phyloP scores from a whole-genome alignment of 495 filamentous ascomycete genomes.

The Penicillium chermesinum region DNA sequence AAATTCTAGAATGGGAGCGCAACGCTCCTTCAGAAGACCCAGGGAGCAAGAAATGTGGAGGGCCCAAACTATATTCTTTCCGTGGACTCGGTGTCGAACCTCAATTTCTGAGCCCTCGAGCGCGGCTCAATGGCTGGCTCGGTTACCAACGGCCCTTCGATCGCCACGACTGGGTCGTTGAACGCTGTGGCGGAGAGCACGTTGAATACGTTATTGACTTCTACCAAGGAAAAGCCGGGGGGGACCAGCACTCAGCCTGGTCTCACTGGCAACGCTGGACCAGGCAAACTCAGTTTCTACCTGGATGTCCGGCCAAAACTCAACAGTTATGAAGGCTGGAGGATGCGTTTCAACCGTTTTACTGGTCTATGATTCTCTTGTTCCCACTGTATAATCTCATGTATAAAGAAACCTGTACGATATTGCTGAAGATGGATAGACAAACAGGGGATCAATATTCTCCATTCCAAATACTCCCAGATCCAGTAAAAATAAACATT shows the following conservation, averaged over 20 bases:
- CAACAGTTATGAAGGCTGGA: constrained; percentile 83
- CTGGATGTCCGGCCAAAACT: constrained; percentile 93
- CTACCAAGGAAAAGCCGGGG: constrained; percentile 67
- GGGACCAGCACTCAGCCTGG: constrained; percentile 20
- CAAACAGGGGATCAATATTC: constrained; percentile 17
- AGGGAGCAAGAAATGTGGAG: constrained; percentile 62
- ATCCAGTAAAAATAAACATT: constrained; percentile 12
- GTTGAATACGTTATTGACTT: constrained; percentile 98
- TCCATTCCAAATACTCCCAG: constrained; percentile 18
- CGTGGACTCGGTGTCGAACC: constrained; percentile 59
- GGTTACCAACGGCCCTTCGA: constrained; percentile 93
- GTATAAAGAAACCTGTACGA: constrained; percentile 42
- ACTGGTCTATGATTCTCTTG: constrained; percentile 46
- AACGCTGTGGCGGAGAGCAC: constrained; percentile 74
- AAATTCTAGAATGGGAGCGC: constrained; percentile 81
- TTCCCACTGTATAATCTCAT: constrained; percentile 31
- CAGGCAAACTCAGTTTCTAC: constrained; percentile 78
- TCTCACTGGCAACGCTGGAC: constrained; percentile 41
- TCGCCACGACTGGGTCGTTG: constrained; percentile 94
- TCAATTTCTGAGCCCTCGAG: constrained; percentile 70
- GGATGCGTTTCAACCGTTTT: constrained; percentile 67
- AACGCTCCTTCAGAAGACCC: constrained; percentile 46
- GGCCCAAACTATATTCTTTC: constrained; percentile 81
- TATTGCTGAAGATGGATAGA: constrained; percentile 20
- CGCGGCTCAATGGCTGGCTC: constrained; percentile 70